Conservation (phyloP, 1,139 yeast species). For the Blastobotrys illinoisensis region DNA sequence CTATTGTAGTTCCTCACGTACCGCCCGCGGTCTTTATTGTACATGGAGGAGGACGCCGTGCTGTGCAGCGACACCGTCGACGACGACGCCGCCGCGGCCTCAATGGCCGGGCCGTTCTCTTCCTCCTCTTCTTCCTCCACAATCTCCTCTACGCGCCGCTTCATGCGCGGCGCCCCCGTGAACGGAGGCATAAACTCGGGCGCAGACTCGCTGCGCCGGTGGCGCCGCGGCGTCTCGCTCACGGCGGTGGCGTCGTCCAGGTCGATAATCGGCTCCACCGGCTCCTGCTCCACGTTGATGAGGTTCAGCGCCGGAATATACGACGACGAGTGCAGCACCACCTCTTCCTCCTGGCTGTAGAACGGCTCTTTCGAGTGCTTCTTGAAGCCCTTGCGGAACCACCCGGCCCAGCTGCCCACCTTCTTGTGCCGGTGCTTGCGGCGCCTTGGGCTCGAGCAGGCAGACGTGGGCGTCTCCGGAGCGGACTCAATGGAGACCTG, state of each 20-base stretch:
- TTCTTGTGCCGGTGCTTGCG: slow-evolving; percentile 14
- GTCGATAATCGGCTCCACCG: slow-evolving; percentile 23
- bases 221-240: slow-evolving; percentile 12
- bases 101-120: slow-evolving; percentile 7
- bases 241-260: slow-evolving; percentile 26
- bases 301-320: slow-evolving; percentile 14
- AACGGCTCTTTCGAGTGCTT: neutral
- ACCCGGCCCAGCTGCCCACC: slow-evolving; percentile 20
- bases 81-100: slow-evolving; percentile 15
- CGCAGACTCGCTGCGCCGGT: slow-evolving; percentile 24
- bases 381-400: slow-evolving; percentile 10
- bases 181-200: slow-evolving; percentile 17
- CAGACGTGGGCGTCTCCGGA: neutral
- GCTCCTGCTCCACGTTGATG: slow-evolving; percentile 10
- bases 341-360: neutral
- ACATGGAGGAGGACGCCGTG: slow-evolving; percentile 13
- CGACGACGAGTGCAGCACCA: slow-evolving; percentile 15
- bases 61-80: slow-evolving; percentile 17
- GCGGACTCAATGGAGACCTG: neutral
- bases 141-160: slow-evolving; percentile 15
- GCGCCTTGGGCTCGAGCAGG: slow-evolving; percentile 2
- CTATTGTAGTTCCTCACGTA: slow-evolving; percentile 15
- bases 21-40: slow-evolving; percentile 16
- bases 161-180: slow-evolving; percentile 9
- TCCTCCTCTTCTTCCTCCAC: slow-evolving; percentile 14